Evolutionary conservation across 495 filamentous ascomycete genomes (phyloP).

Genomic region (Aspergillus ellipticus): DNA sequence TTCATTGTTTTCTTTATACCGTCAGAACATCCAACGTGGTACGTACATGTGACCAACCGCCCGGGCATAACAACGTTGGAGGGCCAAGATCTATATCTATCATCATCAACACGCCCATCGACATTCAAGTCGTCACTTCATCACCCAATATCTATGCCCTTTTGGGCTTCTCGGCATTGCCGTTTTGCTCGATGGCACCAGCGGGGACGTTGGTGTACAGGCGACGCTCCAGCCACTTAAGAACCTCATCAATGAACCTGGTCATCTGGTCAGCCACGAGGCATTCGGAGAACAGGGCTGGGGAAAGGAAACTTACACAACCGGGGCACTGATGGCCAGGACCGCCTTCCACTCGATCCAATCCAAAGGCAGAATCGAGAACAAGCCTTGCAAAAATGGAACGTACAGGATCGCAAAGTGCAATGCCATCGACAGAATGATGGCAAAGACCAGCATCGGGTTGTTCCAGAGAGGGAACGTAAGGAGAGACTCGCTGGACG

Average conservation of each 20-base stretch:
- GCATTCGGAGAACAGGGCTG: not conserved
- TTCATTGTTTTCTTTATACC: constrained; percentile 9
- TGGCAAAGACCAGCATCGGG: constrained; percentile 94
- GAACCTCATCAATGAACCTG: constrained; percentile 82
- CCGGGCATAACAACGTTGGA: constrained; percentile 4
- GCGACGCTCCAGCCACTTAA: constrained; percentile 78
- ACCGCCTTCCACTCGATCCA: constrained; percentile 94
- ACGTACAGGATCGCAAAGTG: constrained; percentile 94
- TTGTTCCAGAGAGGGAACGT: constrained; percentile 95
- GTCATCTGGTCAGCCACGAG: constrained; percentile 15
- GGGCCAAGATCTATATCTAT: constrained; percentile 24
- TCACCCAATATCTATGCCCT: constrained; percentile 28
- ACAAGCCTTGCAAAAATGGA: constrained; percentile 82
- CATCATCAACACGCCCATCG: constrained; percentile 20
- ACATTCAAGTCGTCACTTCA: constrained; percentile 21
- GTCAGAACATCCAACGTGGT: constrained; percentile 16
- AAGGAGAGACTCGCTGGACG: constrained; percentile 88
- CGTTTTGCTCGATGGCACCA: constrained; percentile 26
- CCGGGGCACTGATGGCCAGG: constrained; percentile 79
- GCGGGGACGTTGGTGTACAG: constrained; percentile 42
- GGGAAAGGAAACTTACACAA: constrained; percentile 69
- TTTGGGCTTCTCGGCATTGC: constrained; percentile 37
- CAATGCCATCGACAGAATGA: constrained; percentile 88
- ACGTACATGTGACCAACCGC: constrained; percentile 15
- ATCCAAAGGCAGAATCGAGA: constrained; percentile 87